Conservation (phyloP, 345 rosid species). For the Eucalyptus pauciflora region DNA sequence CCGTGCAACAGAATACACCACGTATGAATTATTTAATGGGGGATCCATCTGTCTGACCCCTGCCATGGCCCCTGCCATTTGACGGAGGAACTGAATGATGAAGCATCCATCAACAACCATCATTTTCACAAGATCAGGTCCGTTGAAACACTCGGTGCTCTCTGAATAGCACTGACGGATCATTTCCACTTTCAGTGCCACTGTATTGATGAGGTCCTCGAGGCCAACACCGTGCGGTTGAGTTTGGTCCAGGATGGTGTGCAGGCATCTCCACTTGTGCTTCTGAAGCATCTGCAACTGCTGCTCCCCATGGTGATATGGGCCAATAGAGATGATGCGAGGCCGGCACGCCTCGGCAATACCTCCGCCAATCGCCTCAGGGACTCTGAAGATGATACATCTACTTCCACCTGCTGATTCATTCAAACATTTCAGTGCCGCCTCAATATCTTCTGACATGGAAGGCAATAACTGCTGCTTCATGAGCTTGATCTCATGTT, state of each 20-base stretch:
- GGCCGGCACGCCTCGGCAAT: fast-evolving
- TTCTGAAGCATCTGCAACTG: neutral
- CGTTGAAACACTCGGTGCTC: neutral
- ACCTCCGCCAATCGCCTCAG: fast-evolving
- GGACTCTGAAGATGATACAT: neutral
- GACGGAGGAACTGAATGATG: neutral
- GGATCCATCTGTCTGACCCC: fast-evolving
- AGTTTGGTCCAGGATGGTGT: neutral
- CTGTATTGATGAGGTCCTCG: neutral
- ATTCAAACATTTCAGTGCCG: fast-evolving
- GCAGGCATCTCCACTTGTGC: neutral
- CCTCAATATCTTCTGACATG: fast-evolving
- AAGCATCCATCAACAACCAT: neutral
- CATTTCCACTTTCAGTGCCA: neutral
- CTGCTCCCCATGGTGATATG: fast-evolving
- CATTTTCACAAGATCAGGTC: neutral
- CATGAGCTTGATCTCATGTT: neutral
- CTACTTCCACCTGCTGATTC: neutral
- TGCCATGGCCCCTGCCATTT: fast-evolving
- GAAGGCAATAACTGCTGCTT: fast-evolving
- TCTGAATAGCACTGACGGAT: neutral
- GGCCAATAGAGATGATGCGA: neutral
- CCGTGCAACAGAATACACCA: fast-evolving
- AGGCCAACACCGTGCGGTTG: neutral
- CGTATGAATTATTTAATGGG: neutral